These are phyloP conservation scores for Dissophora globulifera DNA, from an alignment of 192 early-diverging fungal genomes.

Conservation along the genomic window DNA sequence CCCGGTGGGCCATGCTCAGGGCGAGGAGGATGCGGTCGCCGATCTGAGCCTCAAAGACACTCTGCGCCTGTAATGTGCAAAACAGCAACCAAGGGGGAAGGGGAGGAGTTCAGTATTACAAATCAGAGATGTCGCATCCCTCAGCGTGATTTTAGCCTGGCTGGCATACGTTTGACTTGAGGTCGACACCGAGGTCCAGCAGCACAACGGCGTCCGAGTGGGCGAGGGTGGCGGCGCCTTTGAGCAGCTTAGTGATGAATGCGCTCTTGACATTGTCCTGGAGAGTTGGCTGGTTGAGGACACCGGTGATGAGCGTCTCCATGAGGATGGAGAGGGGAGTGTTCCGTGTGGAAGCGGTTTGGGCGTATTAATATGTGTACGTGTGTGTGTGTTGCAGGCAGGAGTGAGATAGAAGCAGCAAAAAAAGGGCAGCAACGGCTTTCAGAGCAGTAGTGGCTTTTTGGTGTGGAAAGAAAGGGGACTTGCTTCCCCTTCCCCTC, in stretches of 20 bases:
- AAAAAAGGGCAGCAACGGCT: no score
- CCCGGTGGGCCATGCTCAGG: conserved; percentile 15
- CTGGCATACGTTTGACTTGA: conserved; percentile 14
- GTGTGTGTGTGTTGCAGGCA: no score
- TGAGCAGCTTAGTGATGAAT: conserved; percentile 15
- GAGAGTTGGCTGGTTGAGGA: conserved; percentile 17
- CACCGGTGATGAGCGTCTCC: conserved; percentile 39
- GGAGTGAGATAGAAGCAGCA: neutral
- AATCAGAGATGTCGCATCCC: no score
- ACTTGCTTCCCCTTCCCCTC: no score
- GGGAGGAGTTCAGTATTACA: neutral
- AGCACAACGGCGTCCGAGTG: conserved; percentile 24
- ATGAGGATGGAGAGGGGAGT: conserved; percentile 4
- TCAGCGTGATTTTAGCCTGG: no score
- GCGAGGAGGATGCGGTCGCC: conserved; percentile 30
- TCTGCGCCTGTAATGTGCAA: conserved; percentile 6
- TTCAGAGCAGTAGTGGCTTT: conserved; percentile 10
- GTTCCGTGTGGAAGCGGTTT: no score
- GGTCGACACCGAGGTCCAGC: conserved; percentile 22
- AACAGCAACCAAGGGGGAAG: no score
- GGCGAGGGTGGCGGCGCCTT: neutral
- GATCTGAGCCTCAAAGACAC: conserved; percentile 3
- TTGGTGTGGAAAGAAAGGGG: no score
- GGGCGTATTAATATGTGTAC: no score
- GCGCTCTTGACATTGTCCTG: conserved; percentile 19